Percentiles rank a stretch among this genome's conserved stretches.
These are phyloP conservation scores for Penicilliopsis zonata DNA, from an alignment of 495 filamentous ascomycete species.

Conservation along the genomic window DNA sequence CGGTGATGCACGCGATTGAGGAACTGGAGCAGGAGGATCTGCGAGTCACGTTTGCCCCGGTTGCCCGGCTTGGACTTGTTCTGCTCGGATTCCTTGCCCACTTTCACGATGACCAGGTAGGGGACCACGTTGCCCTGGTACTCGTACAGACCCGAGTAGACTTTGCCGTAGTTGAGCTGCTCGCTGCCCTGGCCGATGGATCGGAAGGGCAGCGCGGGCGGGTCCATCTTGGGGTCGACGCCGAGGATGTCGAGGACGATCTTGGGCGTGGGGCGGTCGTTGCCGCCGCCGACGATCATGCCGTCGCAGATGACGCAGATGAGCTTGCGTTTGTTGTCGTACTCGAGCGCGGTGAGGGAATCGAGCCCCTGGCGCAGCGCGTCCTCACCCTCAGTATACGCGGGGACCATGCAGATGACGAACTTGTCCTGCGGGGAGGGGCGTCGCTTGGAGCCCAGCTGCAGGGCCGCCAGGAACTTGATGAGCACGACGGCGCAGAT, in stretches of 20 bases:
- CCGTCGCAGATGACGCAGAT: constrained; percentile 91
- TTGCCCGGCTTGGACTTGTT: constrained; percentile 89
- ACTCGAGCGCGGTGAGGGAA: constrained; percentile 84
- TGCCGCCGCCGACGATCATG: constrained; percentile 92
- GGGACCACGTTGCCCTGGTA: constrained; percentile 96
- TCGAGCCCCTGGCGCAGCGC: constrained; percentile 84
- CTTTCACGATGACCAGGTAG: constrained; percentile 90
- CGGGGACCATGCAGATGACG: constrained; percentile 94
- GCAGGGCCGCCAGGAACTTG: constrained; percentile 91
- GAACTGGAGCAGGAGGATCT: constrained; percentile 76
- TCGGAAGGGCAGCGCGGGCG: constrained; percentile 84
- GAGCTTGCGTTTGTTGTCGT: constrained; percentile 94
- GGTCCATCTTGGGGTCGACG: constrained; percentile 93
- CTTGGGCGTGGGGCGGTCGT: constrained; percentile 92
- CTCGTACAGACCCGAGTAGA: constrained; percentile 96
- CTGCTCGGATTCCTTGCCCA: constrained; percentile 93
- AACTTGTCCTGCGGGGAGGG: constrained; percentile 94
- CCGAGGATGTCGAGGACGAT: constrained; percentile 96
- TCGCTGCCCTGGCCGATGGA: constrained; percentile 81
- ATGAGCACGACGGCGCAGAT: constrained; percentile 66
- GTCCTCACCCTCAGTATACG: constrained; percentile 97
- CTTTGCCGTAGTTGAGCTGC: constrained; percentile 95
- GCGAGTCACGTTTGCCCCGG: constrained; percentile 94
- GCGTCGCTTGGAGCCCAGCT: constrained; percentile 84
- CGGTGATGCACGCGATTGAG: constrained; percentile 96